A percentile compares a stretch with the other conserved stretches of the same genome.
phyloP scores from a whole-genome alignment of 1,284 basidiomycete species.

The Sporisorium graminicola region DNA sequence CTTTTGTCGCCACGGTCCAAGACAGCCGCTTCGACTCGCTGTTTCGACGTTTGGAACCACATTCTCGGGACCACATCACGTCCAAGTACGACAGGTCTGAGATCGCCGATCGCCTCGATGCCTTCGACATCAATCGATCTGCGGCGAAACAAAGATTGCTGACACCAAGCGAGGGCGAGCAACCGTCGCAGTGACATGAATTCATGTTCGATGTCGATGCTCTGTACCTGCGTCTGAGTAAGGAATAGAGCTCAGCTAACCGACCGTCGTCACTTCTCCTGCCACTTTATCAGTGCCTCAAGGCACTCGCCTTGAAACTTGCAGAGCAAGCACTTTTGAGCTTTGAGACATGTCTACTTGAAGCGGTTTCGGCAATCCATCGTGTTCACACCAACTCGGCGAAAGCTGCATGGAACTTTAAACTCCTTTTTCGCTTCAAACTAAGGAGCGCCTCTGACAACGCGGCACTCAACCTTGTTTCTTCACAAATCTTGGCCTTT shows the following conservation, averaged over 20 bases:
- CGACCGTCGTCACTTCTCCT: neutral
- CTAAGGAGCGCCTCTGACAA: too few relatives aligned
- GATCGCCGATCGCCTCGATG: too few relatives aligned
- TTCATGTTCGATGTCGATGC: neutral
- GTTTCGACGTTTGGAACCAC: too few relatives aligned
- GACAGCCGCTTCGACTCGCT: too few relatives aligned
- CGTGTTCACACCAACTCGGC: neutral
- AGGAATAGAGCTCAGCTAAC: neutral
- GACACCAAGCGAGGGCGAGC: neutral
- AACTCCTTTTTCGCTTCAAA: too few relatives aligned
- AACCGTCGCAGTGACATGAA: neutral
- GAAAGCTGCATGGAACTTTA: neutral
- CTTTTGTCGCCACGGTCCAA: too few relatives aligned
- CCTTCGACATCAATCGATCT: neutral
- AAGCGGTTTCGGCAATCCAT: neutral
- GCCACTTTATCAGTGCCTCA: neutral
- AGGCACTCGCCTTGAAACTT: too few relatives aligned
- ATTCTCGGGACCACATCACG: too few relatives aligned
- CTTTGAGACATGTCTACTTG: neutral
- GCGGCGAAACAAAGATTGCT: neutral
- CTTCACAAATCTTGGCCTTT: too few relatives aligned
- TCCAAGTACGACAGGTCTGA: too few relatives aligned
- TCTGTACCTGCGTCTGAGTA: neutral
- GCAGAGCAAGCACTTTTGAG: neutral
- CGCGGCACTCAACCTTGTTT: too few relatives aligned